These are phyloP conservation scores for Trichoderma cornu-damae DNA, from an alignment of 2,329 filamentous ascomycete genomes.

Conservation along the genomic window DNA sequence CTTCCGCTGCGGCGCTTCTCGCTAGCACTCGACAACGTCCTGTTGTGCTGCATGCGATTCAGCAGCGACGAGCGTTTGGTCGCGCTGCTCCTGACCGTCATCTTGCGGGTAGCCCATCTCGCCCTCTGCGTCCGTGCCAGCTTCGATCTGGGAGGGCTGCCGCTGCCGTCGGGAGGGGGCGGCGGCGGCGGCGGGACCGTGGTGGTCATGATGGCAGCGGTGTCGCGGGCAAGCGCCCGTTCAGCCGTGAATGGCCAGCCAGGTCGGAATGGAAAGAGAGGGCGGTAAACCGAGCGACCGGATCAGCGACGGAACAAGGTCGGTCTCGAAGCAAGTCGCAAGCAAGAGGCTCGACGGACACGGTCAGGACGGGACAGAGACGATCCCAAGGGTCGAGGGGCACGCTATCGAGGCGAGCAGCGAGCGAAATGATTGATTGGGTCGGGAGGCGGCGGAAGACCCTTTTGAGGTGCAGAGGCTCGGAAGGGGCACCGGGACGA, in stretches of 20 bases:
- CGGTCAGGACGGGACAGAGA: background rate
- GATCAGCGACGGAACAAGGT: background rate
- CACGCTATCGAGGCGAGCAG: constrained; percentile 7
- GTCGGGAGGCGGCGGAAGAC: constrained; percentile 1
- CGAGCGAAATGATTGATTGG: constrained; percentile 1
- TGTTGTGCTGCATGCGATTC: constrained; percentile 65
- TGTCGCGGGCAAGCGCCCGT: constrained; percentile 38
- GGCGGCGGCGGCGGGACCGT: constrained; percentile 5
- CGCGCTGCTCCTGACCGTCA: constrained; percentile 66
- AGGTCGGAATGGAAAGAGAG: constrained; percentile 22
- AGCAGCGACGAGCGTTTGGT: constrained; percentile 80
- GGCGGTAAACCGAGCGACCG: background rate
- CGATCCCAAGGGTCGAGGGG: constrained; percentile 13
- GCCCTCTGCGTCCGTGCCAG: constrained; percentile 61
- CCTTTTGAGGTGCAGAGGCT: constrained; percentile 1
- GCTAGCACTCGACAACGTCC: constrained; percentile 49
- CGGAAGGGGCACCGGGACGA: constrained; percentile 6
- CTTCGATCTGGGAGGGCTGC: constrained; percentile 20
- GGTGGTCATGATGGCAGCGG: constrained; percentile 33
- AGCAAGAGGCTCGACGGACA: constrained; percentile 3
- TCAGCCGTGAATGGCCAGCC: constrained; percentile 36
- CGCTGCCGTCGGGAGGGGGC: constrained; percentile 19
- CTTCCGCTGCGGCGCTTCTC: constrained; percentile 60
- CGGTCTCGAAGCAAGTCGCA: constrained; percentile 8
- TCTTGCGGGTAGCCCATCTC: constrained; percentile 93